Evolutionary conservation across 179 eudicot species (phyloP), one percentile per base, ranked within the genome.

Genomic region (Nepenthes alata): DNA sequence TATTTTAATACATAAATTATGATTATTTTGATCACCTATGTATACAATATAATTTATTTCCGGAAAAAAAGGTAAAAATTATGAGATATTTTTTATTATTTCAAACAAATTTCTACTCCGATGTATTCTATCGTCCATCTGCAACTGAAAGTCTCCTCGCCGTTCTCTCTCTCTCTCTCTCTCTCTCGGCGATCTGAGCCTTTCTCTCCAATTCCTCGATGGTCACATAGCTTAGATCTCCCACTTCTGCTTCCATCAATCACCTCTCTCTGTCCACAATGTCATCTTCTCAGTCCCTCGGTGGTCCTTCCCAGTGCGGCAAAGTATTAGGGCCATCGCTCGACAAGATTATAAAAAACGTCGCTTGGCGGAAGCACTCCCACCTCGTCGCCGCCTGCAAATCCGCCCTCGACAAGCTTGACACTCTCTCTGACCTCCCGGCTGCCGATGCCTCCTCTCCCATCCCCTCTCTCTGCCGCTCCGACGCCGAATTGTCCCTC

Each of bases 321-420:
- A 71, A 91, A 60, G 74, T 91, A 2, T 75, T 86, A 2, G 95
- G 98, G 6, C 95, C 96, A 5, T 86, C 88, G 1, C 89, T 91
- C 15, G 98, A 91, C 78, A 89, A 91, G 77, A 89, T 91, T 81
- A 80, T 91, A 72, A 89, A 91, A 65, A 91, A 91, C 65, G 91
- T 77, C 44, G 86, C 98, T 3, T 91, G 98, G 98, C 68, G 98
- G 3, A 84, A 89, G 15, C 96, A 91, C 79, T 70, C 88, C 38
- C 67, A 78, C 48, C 86, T 91, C 57, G 93, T 91, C 5, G 47
- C 91, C 58, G 75, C 89, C 62, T 77, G 81, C 62, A 91, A 91
- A 75, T 81, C 98, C 55, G 80, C 82, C 48, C 76, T 89, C 55
- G 95, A 91, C 74, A 72, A 69, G 73, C 95, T 89, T 47, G 71